Evolutionary conservation across 768 basidiomycete genomes (phyloP), one percentile per base, ranked within the genome.

Genomic region (Lactifluus hygrophoroides): DNA sequence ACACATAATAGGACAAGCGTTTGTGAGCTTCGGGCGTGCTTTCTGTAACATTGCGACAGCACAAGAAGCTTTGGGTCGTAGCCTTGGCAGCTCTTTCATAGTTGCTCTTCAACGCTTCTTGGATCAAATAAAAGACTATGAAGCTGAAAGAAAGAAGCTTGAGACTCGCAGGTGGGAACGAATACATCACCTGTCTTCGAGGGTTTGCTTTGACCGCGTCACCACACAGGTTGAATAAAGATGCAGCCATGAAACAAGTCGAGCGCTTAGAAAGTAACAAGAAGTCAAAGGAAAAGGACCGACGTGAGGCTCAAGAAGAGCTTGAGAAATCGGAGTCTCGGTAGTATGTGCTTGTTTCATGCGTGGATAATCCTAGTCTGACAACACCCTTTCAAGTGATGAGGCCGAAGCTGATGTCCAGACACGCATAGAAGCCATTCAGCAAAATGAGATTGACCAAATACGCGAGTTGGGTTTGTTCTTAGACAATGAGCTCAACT

Each of bases 341-440:
- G 19, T 63, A 64, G 64, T 63, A 34, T 42, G 64, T 53, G 28
- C 69, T 2, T 46, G 27, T 28, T 37, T 55, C 51, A n/a, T 19
- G 27, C 40, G 27, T 11, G 51, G 11, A 7, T 16, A 5, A 25
- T 27, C 10, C 35, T 16, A 17, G 53, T 35, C 56, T 55, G 56
- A 63, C 3, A 55, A 47, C 25, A 3, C 45, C 1, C 54, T 34
- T 27, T 49, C 51, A 9, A 94, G 93, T 64, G 91, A 95, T 56
- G 92, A 96, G 71, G 85, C 86, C 0, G 79, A 83, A 9, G 88
- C 93, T 67, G 90, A 94, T 61, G 80, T 94, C 0, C 86, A 83
- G n/a, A 78, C 78, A 3, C 82, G 88, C 37, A 90, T 94, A 78
- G 79, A 81, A 50, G 78, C 77, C 0, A 86, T 96, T 48, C 88